Base-by-base conservation (phyloP, 2,329 filamentous ascomycete genomes). In the Chaetomium sp. region DNA sequence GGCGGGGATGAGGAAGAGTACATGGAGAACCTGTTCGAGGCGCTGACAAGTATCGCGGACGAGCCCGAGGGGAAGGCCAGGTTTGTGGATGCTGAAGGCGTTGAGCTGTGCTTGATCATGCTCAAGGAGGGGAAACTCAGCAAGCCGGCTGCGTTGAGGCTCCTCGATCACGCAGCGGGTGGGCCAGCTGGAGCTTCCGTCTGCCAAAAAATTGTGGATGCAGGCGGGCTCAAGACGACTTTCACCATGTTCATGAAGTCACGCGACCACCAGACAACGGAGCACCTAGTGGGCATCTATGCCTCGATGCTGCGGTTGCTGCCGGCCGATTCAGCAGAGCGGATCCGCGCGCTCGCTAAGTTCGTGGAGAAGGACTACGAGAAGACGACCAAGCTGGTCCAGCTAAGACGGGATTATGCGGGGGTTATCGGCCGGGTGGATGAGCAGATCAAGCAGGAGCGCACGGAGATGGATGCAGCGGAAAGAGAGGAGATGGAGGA, bases 301-400 rank as follows among this genome's bases (percentile, higher is more conserved):
- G 86, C 91, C 0, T 91, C 90, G 0, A 84, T 99, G 75, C 82
- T 99, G 1, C 88, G 93, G 27, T 83, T 89, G 4, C 78, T 99
- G 1, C 93, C 93, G 0, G 90, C 87, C 19, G 87, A 92, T 35
- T 93, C 91, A 1, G 82, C 91, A 0, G 83, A 88, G 35, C 86
- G 95, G 6, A 96, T 98, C 70, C 87, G 95, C 4, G 85, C 90
- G 0, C 83, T 98, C 4, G 94, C 93, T 56, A 99, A 99, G 74
- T 98, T 98, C 72, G 90, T 97, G 21, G 95, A 99, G 76, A 96
- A 92, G 74, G 88, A 97, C 69, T 97, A 96, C 75, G 92, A 89
- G 70, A 98, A 98, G 81, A 86, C 92, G 45, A 79, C 75, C 6
- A 91, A 88, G 74, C 81, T 98, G 4, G 76, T 96, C 42, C 81